Evolutionary conservation across 352 stramenopile genomes (phyloP).

Genomic region (Globisporangium spinosum): DNA sequence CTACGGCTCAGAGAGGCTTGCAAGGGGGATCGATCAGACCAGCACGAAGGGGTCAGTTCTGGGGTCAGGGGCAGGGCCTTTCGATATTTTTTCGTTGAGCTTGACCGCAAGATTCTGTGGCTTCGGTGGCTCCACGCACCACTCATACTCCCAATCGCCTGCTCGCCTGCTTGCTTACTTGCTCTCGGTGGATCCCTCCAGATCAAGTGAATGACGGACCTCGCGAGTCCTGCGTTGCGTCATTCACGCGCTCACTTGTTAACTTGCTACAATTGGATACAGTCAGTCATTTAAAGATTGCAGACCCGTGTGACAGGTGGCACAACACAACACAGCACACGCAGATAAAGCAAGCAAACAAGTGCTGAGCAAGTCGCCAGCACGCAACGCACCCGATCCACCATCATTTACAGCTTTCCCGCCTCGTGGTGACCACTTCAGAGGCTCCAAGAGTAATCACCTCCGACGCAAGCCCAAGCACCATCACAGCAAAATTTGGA

Average conservation of each 20-base stretch:
- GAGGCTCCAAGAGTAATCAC: not conserved
- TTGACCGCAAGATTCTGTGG: not conserved
- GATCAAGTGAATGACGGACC: not conserved
- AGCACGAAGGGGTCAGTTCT: not conserved
- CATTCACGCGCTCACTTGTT: not conserved
- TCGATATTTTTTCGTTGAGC: conserved; percentile 1
- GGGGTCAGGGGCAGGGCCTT: not conserved
- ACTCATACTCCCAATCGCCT: no score
- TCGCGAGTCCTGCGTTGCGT: not conserved
- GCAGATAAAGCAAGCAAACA: not conserved
- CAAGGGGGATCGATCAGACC: not conserved
- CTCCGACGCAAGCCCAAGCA: not conserved
- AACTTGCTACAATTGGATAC: not conserved
- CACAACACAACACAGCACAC: no score
- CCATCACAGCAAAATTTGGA: not conserved
- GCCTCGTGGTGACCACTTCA: not conserved
- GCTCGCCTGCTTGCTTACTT: not conserved
- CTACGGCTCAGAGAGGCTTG: not conserved
- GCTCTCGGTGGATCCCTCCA: conserved; percentile 7
- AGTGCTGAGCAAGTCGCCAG: not conserved
- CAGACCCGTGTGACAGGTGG: not conserved
- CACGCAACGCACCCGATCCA: not conserved
- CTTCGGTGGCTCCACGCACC: not conserved
- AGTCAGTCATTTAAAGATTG: not conserved
- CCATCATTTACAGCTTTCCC: not conserved